These are phyloP conservation scores for Corynespora cassiicola DNA, from an alignment of 2,329 filamentous ascomycete species.

Conservation along the genomic window DNA sequence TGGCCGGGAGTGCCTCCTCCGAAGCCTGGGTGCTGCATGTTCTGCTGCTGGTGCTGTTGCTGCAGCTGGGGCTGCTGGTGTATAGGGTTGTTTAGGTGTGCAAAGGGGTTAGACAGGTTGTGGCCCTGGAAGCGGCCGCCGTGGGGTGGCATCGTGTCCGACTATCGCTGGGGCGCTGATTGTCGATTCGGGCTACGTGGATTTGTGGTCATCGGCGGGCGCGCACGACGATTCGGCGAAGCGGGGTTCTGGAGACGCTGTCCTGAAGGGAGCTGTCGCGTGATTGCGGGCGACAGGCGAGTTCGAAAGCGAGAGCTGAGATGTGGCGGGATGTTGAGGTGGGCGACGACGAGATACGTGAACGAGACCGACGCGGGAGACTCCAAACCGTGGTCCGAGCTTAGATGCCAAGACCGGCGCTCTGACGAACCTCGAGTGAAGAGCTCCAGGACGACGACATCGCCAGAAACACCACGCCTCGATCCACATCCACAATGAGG, in stretches of 20 bases:
- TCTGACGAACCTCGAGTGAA: conserved; percentile 13
- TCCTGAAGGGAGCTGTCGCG: no score
- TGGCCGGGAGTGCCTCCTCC: conserved; percentile 60
- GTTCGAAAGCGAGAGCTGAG: background rate
- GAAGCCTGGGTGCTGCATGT: conserved; percentile 74
- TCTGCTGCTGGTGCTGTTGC: conserved; percentile 56
- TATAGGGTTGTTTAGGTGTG: conserved; percentile 58
- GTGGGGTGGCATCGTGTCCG: conserved; percentile 62
- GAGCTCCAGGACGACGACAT: conserved; percentile 26
- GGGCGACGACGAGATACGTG: background rate
- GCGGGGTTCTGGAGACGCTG: no score
- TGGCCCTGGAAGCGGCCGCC: conserved; percentile 65
- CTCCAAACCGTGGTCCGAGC: no score
- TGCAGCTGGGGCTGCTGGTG: conserved; percentile 56
- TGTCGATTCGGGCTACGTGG: conserved; percentile 7
- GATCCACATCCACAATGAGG: conserved; percentile 26
- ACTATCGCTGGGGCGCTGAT: conserved; percentile 22
- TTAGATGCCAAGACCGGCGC: conserved; percentile 10
- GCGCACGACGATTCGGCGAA: no score
- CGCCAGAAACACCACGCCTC: conserved; percentile 23
- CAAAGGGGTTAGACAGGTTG: conserved; percentile 65
- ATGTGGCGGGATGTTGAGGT: conserved; percentile 3
- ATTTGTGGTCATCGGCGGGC: conserved; percentile 6
- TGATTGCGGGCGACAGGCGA: conserved; percentile 1
- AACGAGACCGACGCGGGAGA: background rate